phyloP scores from a whole-genome alignment of 495 filamentous ascomycete genomes.

The Neurospora terricola region DNA sequence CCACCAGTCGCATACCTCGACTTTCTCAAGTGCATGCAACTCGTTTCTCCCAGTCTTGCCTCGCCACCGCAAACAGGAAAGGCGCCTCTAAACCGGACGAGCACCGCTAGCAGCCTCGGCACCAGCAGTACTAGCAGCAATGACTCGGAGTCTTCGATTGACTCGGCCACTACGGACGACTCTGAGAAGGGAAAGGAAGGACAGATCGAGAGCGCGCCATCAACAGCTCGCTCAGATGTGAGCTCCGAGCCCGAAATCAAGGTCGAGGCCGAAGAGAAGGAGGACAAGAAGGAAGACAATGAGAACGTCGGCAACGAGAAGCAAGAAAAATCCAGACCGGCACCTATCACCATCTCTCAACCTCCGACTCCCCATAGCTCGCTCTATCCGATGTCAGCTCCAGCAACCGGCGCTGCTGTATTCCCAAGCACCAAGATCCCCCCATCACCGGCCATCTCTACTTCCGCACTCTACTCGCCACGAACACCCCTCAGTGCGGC shows the following conservation, averaged over 20 bases:
- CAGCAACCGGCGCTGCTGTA: conserved; percentile 35
- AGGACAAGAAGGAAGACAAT: conserved; percentile 11
- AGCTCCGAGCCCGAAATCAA: conserved; percentile 44
- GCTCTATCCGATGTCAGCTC: conserved; percentile 46
- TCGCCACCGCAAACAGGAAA: conserved; percentile 36
- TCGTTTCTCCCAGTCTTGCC: conserved; percentile 49
- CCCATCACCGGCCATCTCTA: conserved; percentile 48
- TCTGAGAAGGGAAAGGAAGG: conserved; percentile 27
- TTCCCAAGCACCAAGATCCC: conserved; percentile 48
- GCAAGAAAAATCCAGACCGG: conserved; percentile 12
- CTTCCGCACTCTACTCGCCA: conserved; percentile 30
- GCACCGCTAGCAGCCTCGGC: conserved; percentile 21
- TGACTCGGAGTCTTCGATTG: conserved; percentile 8
- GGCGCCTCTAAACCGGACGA: conserved; percentile 25
- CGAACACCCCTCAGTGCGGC: conserved; percentile 42
- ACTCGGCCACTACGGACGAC: conserved; percentile 17
- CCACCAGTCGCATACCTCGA: conserved; percentile 85
- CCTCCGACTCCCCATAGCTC: conserved; percentile 35
- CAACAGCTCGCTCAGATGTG: conserved; percentile 45
- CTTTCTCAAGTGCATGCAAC: conserved; percentile 64
- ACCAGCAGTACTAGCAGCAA: conserved; percentile 20
- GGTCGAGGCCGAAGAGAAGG: conserved; percentile 23
- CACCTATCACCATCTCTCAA: conserved; percentile 20
- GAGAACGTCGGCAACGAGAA: conserved; percentile 3
- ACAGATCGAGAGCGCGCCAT: conserved; percentile 37